phyloP scores from a whole-genome alignment of 331 rosid genomes.

The Quercus tomentella region DNA sequence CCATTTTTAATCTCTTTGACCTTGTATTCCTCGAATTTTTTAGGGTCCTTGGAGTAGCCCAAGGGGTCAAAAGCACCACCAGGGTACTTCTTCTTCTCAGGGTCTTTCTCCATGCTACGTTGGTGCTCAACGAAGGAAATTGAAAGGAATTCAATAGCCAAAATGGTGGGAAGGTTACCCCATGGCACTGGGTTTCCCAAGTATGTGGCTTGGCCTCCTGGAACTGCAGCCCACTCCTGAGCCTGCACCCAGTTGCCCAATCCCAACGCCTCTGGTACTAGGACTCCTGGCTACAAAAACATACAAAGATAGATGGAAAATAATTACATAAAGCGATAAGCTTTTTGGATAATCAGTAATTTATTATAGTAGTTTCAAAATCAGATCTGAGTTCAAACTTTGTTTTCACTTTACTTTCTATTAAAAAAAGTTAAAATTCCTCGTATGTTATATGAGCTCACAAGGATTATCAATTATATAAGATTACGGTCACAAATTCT shows the following conservation, averaged over 20 bases:
- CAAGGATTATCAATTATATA: too few relatives aligned
- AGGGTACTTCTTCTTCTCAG: constrained; percentile 96
- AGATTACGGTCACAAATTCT: too few relatives aligned
- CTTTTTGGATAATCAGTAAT: too few relatives aligned
- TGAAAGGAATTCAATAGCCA: constrained; percentile 83
- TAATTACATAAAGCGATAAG: neutral
- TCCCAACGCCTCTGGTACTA: constrained; percentile 94
- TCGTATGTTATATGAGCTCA: too few relatives aligned
- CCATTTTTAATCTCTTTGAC: constrained; percentile 93
- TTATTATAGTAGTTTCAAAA: too few relatives aligned
- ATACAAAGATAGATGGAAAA: neutral
- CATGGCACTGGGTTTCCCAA: constrained; percentile 97
- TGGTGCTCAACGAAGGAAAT: constrained; percentile 97
- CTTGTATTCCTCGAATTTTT: constrained; percentile 79
- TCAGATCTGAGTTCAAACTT: rapidly evolving
- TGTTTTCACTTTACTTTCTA: too few relatives aligned
- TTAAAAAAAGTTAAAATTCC: too few relatives aligned
- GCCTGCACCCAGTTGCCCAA: constrained; percentile 98
- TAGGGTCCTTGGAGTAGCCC: constrained; percentile 96
- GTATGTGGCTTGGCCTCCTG: constrained; percentile 98
- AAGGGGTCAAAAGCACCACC: constrained; percentile 98
- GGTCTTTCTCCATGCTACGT: constrained; percentile 94
- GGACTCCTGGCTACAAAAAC: constrained; percentile 78
- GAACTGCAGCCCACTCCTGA: constrained; percentile 93
- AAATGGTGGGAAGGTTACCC: constrained; percentile 93